Evolutionary conservation across 805 yeast species (phyloP).

Genomic region (Wickerhamomyces canadensis): DNA sequence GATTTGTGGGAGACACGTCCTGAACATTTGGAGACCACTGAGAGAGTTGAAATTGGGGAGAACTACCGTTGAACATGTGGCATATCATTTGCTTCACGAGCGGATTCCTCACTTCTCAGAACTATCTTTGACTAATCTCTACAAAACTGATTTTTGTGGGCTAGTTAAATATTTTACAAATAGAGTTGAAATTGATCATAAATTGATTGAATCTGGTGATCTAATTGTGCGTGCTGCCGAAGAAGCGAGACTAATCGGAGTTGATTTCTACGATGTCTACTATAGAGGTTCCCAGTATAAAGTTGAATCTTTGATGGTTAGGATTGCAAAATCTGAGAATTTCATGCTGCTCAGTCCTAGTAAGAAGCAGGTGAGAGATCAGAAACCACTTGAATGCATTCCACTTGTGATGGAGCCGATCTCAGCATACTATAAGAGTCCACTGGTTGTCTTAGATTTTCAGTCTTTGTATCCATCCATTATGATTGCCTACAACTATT

Average conservation of each 20-base stretch:
- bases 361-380: conserved; percentile 72
- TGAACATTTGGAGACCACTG: conserved; percentile 81
- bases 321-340: conserved; percentile 76
- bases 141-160: conserved; percentile 27
- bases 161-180: conserved; percentile 42
- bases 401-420: conserved; percentile 93
- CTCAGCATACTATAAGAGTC: conserved; percentile 79
- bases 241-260: conserved; percentile 79
- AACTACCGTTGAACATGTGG: conserved; percentile 73
- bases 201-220: conserved; percentile 47
- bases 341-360: conserved; percentile 73
- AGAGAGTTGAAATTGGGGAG: conserved; percentile 59
- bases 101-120: conserved; percentile 60
- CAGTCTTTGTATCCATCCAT: conserved; percentile 93
- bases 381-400: conserved; percentile 79
- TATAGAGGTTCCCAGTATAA: conserved; percentile 92
- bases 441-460: conserved; percentile 85
- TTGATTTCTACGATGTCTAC: conserved; percentile 83
- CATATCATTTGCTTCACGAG: conserved; percentile 59
- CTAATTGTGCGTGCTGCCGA: conserved; percentile 68
- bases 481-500: conserved; percentile 85
- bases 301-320: conserved; percentile 76
- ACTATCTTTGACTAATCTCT: conserved; percentile 43
- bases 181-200: conserved; percentile 38
- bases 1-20: conserved; percentile 75